Evolutionary conservation across 768 basidiomycete genomes (phyloP).

Genomic region (Lentinula aciculospora): DNA sequence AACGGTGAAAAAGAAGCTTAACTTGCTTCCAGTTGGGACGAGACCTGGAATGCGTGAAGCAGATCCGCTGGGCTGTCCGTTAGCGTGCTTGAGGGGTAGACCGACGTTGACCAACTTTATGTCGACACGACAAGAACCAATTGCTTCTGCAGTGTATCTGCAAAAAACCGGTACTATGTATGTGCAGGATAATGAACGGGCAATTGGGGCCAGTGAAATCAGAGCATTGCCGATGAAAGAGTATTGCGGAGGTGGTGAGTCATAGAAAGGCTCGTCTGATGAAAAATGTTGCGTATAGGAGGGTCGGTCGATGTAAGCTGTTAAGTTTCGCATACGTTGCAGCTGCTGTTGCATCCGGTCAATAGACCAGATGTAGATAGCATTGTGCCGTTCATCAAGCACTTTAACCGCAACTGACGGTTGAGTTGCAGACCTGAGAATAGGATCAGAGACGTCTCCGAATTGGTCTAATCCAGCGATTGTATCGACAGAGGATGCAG

Average conservation of each 20-base stretch:
- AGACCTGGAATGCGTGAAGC: conserved; percentile 68
- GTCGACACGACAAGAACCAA: conserved; percentile 88
- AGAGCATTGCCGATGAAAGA: conserved; percentile 90
- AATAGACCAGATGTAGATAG: conserved; percentile 89
- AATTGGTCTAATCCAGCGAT: conserved; percentile 88
- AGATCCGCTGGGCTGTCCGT: conserved; percentile 58
- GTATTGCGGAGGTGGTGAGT: conserved; percentile 80
- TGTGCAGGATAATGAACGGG: conserved; percentile 66
- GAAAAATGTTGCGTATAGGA: conserved; percentile 94
- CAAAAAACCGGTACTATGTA: conserved; percentile 88
- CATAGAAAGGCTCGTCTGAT: conserved; percentile 89
- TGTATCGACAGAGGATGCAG: conserved; percentile 78
- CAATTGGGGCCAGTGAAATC: conserved; percentile 77
- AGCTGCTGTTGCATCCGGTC: conserved; percentile 85
- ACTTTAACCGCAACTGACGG: conserved; percentile 89
- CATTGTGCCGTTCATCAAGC: conserved; percentile 79
- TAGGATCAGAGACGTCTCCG: conserved; percentile 86
- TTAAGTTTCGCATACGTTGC: conserved; percentile 89
- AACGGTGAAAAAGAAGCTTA: conserved; percentile 79
- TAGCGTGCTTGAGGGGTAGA: conserved; percentile 51
- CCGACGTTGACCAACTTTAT: conserved; percentile 75
- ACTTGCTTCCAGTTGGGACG: conserved; percentile 71
- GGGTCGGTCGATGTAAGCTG: conserved; percentile 85
- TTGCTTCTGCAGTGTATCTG: conserved; percentile 90
- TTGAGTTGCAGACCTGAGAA: conserved; percentile 65